Conservation (phyloP, 176 grass and related monocot genomes). For the Tillandsia leiboldiana region DNA sequence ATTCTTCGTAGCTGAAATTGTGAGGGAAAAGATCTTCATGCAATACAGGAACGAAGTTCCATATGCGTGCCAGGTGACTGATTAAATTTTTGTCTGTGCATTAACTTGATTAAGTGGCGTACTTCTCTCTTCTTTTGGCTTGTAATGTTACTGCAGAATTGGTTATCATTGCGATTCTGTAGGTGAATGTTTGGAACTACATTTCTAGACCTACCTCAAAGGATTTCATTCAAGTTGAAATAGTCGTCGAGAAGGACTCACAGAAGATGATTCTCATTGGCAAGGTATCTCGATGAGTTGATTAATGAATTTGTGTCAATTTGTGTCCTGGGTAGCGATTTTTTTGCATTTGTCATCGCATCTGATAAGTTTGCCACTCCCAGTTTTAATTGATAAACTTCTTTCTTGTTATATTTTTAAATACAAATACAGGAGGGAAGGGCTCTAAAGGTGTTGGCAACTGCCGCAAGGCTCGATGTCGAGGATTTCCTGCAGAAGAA, state of each 20-base stretch:
- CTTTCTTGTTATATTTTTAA: neutral
- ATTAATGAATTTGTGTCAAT: neutral
- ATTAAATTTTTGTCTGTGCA: slow-evolving; percentile 8
- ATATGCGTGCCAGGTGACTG: slow-evolving; percentile 74
- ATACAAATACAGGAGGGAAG: slow-evolving; percentile 54
- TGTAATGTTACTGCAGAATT: neutral
- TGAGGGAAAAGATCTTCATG: slow-evolving; percentile 89
- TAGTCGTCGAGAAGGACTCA: slow-evolving; percentile 83
- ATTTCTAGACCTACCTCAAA: slow-evolving; percentile 73
- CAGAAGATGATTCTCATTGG: slow-evolving; percentile 93
- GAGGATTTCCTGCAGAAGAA: slow-evolving; percentile 99
- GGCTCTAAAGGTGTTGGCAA: slow-evolving; percentile 80
- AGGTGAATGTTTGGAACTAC: slow-evolving; percentile 87
- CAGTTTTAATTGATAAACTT: too few species aligned
- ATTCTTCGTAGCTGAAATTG: slow-evolving; percentile 94
- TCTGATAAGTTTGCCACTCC: too few species aligned
- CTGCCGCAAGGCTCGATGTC: slow-evolving; percentile 90
- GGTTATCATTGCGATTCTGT: slow-evolving; percentile 8
- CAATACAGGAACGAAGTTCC: slow-evolving; percentile 91
- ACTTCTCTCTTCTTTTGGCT: slow-evolving; percentile 3
- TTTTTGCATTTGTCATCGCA: too few species aligned
- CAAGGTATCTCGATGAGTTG: slow-evolving; percentile 40
- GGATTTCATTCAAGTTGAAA: slow-evolving; percentile 96
- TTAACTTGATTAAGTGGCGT: neutral
- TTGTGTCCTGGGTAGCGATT: too few species aligned